A percentile compares a stretch with the other conserved stretches of the same genome.
phyloP scores from a whole-genome alignment of 2,329 filamentous ascomycete genomes.

The Fusarium udum region DNA sequence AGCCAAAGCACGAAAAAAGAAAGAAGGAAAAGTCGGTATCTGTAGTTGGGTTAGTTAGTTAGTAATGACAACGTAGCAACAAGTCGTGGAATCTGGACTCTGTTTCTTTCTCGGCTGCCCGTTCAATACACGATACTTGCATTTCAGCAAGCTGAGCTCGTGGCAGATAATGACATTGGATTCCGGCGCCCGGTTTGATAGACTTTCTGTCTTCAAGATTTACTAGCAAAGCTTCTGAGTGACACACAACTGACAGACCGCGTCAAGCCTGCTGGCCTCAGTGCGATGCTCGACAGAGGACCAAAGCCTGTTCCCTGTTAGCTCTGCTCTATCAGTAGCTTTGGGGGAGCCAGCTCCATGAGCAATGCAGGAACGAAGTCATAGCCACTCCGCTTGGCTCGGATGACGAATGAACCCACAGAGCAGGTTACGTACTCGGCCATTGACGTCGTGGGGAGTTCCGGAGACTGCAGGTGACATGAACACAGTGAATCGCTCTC shows the following conservation, averaged over 20 bases:
- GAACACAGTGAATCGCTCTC: background rate
- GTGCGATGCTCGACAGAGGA: conserved; percentile 8
- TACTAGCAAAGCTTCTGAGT: conserved; percentile 9
- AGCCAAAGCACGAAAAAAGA: conserved; percentile 2
- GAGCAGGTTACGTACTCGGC: conserved; percentile 23
- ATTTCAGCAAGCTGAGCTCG: background rate
- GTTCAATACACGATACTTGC: conserved; percentile 2
- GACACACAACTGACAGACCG: conserved; percentile 22
- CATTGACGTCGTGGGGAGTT: conserved; percentile 34
- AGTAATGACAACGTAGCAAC: conserved; percentile 6
- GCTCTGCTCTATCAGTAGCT: conserved; percentile 27
- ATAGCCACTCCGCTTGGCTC: conserved; percentile 32
- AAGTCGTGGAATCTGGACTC: conserved; percentile 2
- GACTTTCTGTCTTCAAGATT: background rate
- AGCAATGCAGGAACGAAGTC: conserved; percentile 45
- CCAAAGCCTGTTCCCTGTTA: conserved; percentile 28
- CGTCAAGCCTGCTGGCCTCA: conserved; percentile 28
- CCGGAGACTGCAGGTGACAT: background rate
- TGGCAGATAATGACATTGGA: conserved; percentile 1
- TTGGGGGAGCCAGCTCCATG: conserved; percentile 32
- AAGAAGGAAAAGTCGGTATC: conserved; percentile 2
- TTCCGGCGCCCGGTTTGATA: conserved; percentile 16
- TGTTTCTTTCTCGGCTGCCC: conserved; percentile 5
- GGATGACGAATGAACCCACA: conserved; percentile 31
- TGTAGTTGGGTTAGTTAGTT: conserved; percentile 19